Base-by-base conservation (phyloP, 768 basidiomycete genomes). In the Pulveroboletus sp. region DNA sequence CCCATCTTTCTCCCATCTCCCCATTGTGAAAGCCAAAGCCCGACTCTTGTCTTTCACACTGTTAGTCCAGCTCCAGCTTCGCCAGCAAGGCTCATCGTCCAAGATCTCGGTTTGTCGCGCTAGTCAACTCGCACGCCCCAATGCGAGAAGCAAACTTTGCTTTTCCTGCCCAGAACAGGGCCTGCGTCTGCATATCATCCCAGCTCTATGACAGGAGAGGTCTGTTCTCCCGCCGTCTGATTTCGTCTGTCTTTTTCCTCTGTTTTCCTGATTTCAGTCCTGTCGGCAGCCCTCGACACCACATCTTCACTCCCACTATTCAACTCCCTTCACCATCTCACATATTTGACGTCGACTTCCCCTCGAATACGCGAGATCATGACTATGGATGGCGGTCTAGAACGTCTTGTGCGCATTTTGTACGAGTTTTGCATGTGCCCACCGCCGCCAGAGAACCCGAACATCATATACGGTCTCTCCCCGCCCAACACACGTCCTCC, bases 291-390 rank as follows among this genome's bases (percentile, higher is more conserved):
- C 31, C 73, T 80, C 57, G 74, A 78, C 64, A 80, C 79, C 33
- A 75, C 76, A 43, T 78, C 79, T 0, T 74, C 79, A 14, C 72
- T 83, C 38, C 88, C 85, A 14, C 74, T 93, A 37, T 84, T 94
- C 75, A 96, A 96, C 73, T 97, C 94, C 36, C 83, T 97, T 46
- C 93, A 90, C 28, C 93, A 96, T 72, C 86, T 97, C 49, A 89
- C 89, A 43, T 94, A 96, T 71, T 86, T 99, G 56, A 98, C 95
- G 8, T 93, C 92, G 1, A 97, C 96, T 6, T 96, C 94, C 0
- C 94, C 96, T 2, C 84, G 93, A 47, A 98, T 99, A 71, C 86
- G 95, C 51, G 96, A 99, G 71, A 97, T 96, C 59, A 89, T 99
- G 81, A 95, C 93, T 27, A 85, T 89, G 79, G 95, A 98, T 63